These are phyloP conservation scores for Tirmania nivea DNA, from an alignment of 495 filamentous ascomycete species.

Conservation along the genomic window DNA sequence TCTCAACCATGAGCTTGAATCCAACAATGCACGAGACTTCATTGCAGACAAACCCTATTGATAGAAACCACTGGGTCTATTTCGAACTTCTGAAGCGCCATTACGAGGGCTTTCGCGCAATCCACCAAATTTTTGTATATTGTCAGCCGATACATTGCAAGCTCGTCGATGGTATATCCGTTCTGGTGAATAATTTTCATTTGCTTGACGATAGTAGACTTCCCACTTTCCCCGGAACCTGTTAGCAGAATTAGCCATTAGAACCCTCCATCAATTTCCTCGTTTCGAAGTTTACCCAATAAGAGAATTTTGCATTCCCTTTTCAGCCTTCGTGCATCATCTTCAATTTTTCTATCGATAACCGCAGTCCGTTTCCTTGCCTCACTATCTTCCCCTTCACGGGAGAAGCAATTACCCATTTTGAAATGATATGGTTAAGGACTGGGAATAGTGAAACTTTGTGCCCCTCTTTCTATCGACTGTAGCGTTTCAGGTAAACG, in stretches of 20 bases:
- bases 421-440: conserved; percentile 21
- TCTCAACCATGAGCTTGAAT: neutral
- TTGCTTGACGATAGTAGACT: conserved; percentile 97
- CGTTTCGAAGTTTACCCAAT: conserved; percentile 41
- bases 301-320: conserved; percentile 97
- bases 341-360: conserved; percentile 80
- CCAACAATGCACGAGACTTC: neutral
- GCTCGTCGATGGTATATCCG: conserved; percentile 79
- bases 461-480: conserved; percentile 8
- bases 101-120: conserved; percentile 79
- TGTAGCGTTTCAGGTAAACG: conserved; percentile 4
- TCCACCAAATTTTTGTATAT: conserved; percentile 96
- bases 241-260: conserved; percentile 8
- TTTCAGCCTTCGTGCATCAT: conserved; percentile 72
- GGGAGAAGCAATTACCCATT: conserved; percentile 79
- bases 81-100: conserved; percentile 68
- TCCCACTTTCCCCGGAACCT: conserved; percentile 97
- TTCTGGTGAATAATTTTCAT: conserved; percentile 99
- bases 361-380: conserved; percentile 82
- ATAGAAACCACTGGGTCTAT: conserved; percentile 50
- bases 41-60: conserved; percentile 27
- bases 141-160: conserved; percentile 77
- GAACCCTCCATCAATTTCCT: neutral
- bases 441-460: conserved; percentile 8
- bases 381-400: conserved; percentile 43